Evolutionary conservation across 805 yeast species (phyloP).

Genomic region (Pichia sporocuriosa): DNA sequence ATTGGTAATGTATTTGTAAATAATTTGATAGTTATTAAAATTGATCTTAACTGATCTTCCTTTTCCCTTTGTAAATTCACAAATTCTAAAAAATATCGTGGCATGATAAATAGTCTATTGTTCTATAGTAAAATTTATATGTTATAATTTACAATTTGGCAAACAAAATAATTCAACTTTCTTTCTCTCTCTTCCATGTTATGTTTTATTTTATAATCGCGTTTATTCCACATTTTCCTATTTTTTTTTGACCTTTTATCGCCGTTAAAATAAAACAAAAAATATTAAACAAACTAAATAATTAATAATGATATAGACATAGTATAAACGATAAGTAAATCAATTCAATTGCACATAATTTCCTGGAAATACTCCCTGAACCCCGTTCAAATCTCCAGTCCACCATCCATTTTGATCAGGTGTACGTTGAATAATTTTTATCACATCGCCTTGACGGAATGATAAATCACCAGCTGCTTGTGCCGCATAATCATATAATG

Average conservation of each 20-base stretch:
- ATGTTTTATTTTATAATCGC: too few relatives aligned
- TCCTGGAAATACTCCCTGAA: constrained; percentile 91
- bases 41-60: background rate
- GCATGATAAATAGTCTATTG: constrained; percentile 2
- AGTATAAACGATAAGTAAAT: background rate
- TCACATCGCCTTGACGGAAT: constrained; percentile 81
- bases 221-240: too few relatives aligned
- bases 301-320: background rate
- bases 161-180: too few relatives aligned
- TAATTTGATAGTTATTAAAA: constrained; percentile 8
- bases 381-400: constrained; percentile 86
- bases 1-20: constrained; percentile 9
- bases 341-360: constrained; percentile 78
- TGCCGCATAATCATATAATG: constrained; percentile 85
- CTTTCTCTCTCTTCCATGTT: too few relatives aligned
- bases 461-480: constrained; percentile 90
- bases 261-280: too few relatives aligned
- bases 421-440: constrained; percentile 76
- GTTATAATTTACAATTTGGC: too few relatives aligned
- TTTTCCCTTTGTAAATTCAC: constrained; percentile 1
- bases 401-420: constrained; percentile 94
- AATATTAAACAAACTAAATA: background rate
- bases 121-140: too few relatives aligned
- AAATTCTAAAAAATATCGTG: constrained; percentile 11
- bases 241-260: too few relatives aligned